Evolutionary conservation across 1,284 basidiomycete species (phyloP).

Genomic region (Meira nashicola): DNA sequence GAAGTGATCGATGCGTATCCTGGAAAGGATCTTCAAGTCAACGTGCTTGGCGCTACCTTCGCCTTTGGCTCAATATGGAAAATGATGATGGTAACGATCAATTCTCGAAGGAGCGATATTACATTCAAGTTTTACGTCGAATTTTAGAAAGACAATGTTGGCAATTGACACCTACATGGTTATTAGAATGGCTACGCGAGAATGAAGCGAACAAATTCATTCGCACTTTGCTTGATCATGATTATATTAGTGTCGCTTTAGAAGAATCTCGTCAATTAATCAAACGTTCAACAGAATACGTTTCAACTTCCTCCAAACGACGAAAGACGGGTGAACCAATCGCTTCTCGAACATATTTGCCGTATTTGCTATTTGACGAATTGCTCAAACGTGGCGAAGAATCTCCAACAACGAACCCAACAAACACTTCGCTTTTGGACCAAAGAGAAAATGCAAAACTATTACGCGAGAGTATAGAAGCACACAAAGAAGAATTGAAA

Average conservation of each 20-base stretch:
- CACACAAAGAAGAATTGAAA: constrained; percentile 1
- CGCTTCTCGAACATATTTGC: constrained; percentile 2
- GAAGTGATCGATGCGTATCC: constrained; percentile 56
- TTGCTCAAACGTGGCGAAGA: constrained; percentile 8
- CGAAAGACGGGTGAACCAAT: neutral
- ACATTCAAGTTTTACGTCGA: constrained; percentile 64
- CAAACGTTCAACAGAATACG: constrained; percentile 55
- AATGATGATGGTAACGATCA: constrained; percentile 57
- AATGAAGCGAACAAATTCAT: constrained; percentile 70
- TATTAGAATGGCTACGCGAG: constrained; percentile 69
- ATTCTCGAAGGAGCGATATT: constrained; percentile 62
- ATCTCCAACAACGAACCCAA: neutral
- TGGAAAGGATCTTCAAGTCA: constrained; percentile 77
- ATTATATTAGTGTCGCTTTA: constrained; percentile 72
- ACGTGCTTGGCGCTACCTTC: constrained; percentile 81
- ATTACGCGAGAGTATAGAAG: neutral
- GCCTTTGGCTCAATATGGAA: constrained; percentile 70
- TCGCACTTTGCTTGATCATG: constrained; percentile 68
- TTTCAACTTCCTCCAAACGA: neutral
- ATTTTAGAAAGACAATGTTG: constrained; percentile 64
- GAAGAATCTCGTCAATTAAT: constrained; percentile 68
- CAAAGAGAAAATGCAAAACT: neutral
- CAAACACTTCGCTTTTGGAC: neutral
- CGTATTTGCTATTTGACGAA: constrained; percentile 10
- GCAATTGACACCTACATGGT: constrained; percentile 70